Base-by-base conservation (phyloP, 768 basidiomycete genomes). In the Coprinopsis marcescibilis region DNA sequence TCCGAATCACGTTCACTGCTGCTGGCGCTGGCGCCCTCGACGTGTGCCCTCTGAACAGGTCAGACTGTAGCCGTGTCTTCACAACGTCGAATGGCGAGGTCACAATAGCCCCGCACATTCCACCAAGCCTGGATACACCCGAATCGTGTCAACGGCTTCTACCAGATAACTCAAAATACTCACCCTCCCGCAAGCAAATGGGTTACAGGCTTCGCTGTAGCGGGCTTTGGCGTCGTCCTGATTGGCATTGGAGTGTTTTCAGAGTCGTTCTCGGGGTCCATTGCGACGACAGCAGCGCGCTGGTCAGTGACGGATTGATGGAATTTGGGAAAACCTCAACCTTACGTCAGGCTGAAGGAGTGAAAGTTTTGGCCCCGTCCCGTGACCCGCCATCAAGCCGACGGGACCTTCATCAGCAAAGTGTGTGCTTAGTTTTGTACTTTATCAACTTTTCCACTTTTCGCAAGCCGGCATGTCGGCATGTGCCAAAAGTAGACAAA, bases 71-170 rank as follows among this genome's bases (percentile, higher is more conserved):
- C 3, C 96, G 85, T 34, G 96, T 99, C 70, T 97, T 98, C 52
- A 98, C 93, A 25, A 99, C 92, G 65, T 99, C 96, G 57, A 99
- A 95, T 0, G 96, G 95, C 35, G 91, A 92, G 0, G 96, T 99
- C 2, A 97, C 84, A 49, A 96, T 86, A 14, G 93, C 93, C 26
- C 95, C 96, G 59, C 90, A 90, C 93, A 98, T 95, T 32, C 94
- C 96, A 20, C 95, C 96, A 14, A 97, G 70, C 17, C 95, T 97
- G 17, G 24, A 30, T 51, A n/a, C 49, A 52, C 23, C 26, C 14
- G 6, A 23, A 32, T 26, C 19, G 30, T 36, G 36, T 51, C 54
- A 34, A 35, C 43, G 41, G 29, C 44, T n/a, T 39, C 30, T 25
- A 30, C 25, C 45, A 15, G 27, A 23, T 2, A 8, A 17, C 49